These are phyloP conservation scores for Diaporthe sp. DNA, from an alignment of 2,329 filamentous ascomycete species.

Conservation along the genomic window DNA sequence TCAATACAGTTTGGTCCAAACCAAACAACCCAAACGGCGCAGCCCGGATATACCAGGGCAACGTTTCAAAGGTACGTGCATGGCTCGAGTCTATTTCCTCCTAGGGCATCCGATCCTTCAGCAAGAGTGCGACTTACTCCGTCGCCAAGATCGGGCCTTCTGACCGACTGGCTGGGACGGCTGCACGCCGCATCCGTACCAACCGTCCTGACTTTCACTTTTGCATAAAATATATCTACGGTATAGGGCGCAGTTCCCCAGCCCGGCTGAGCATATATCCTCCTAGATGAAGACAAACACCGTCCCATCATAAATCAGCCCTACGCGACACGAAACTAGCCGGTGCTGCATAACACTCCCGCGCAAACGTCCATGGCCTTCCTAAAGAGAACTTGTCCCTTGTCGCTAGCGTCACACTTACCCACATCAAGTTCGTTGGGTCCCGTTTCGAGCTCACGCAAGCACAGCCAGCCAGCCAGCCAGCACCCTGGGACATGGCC, in stretches of 20 bases:
- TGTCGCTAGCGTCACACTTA: conserved; percentile 7
- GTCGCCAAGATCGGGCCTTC: not conserved
- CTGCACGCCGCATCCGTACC: not conserved
- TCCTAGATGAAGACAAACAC: not conserved
- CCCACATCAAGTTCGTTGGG: not conserved
- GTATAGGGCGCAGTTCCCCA: too few relatives aligned
- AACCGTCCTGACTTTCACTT: not conserved
- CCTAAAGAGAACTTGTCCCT: not conserved
- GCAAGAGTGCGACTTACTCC: conserved; percentile 17
- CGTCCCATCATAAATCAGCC: conserved; percentile 18
- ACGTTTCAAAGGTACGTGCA: conserved; percentile 25
- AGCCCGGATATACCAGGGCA: conserved; percentile 5
- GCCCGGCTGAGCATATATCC: not conserved
- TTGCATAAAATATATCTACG: not conserved
- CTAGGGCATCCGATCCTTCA: not conserved
- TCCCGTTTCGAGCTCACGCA: not conserved
- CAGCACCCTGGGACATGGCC: not conserved
- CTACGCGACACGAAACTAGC: not conserved
- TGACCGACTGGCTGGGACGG: conserved; percentile 7
- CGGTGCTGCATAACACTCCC: not conserved
- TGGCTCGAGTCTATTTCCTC: conserved; percentile 10
- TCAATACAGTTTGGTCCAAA: conserved; percentile 2
- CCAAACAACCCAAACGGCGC: not conserved
- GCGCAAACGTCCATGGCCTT: conserved; percentile 2
- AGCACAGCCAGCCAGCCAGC: not conserved